Base-by-base conservation (phyloP, 2,329 filamentous ascomycete species). In the Monosporascus sp. region DNA sequence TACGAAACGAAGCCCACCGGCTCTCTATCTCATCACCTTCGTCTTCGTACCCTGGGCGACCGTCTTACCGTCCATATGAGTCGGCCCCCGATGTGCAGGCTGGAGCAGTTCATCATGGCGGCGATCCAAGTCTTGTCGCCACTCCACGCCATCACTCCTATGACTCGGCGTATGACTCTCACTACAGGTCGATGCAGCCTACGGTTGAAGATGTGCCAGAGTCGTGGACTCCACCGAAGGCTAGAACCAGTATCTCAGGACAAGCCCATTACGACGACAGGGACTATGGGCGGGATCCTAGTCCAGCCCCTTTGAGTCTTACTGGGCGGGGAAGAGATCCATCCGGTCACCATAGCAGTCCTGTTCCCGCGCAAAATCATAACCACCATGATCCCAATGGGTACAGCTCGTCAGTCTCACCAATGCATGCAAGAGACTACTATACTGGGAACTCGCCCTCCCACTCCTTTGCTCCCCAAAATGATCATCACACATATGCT, bases 141-240 rank as follows among this genome's bases (percentile, higher is more conserved):
- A 67, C 70, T 1, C 70, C 74, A 2, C 73, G 75, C 41, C 77
- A 81, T 51, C 72, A 77, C 51, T 78, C 80, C 1, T 79, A 80
- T 53, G 80, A 85, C 55, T 64, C 68, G 28, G 65, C 65, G 18
- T 77, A 74, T 60, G 78, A 78, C 51, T 62, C 68, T 38, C 76
- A 76, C 41, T 70, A 73, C 61, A 74, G 75, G 54, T 76, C 78
- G 1, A 78, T 83, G 79, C 83, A 85, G 60, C 81, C 79, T 3
- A 85, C 79, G 7, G 82, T 84, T 6, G 85, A 87, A 63, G 84
- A 87, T 57, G 81, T 78, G 6, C 82, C 84, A 4, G 82, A 85
- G 48, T 78, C 79, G 1, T 69, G 67, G 67, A 69, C 65, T 11
- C 67, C 67, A 8, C 67, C 67, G 11, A 64, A 58, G 45, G 51